A percentile compares a stretch with the other conserved stretches of the same genome.
Conservation (phyloP, 176 grass and related monocot genomes). For the Dendrocalamus sinicus region DNA sequence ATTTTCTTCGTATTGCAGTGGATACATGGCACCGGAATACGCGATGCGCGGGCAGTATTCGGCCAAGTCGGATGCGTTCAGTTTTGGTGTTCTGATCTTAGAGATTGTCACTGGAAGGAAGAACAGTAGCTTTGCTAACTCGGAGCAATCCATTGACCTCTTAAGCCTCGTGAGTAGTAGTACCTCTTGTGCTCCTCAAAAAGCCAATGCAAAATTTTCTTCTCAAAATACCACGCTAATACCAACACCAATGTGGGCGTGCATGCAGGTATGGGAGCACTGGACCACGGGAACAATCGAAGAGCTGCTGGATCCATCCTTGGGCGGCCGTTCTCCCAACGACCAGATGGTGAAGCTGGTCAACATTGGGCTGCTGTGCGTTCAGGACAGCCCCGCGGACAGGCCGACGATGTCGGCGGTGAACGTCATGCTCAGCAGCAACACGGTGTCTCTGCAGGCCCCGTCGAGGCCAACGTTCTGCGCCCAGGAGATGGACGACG, state of each 20-base stretch:
- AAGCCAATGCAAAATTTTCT: not conserved
- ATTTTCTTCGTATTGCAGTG: not conserved
- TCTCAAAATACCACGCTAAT: not conserved
- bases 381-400: conserved; percentile 60
- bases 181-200: not conserved
- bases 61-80: conserved; percentile 58
- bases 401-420: conserved; percentile 61
- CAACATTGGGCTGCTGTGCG: conserved; percentile 63
- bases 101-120: conserved; percentile 64
- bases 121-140: conserved; percentile 25
- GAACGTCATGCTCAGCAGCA: conserved; percentile 59
- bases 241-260: not conserved
- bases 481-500: conserved; percentile 15
- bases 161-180: conserved; percentile 44
- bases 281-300: conserved; percentile 46
- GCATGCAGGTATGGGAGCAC: conserved; percentile 57
- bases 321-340: not conserved
- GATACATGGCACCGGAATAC: conserved; percentile 30
- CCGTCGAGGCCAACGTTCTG: conserved; percentile 61
- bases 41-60: conserved; percentile 66
- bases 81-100: conserved; percentile 57
- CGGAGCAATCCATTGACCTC: conserved; percentile 41
- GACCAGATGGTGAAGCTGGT: conserved; percentile 48
- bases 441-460: conserved; percentile 44
- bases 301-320: conserved; percentile 38